phyloP scores from a whole-genome alignment of 1,284 basidiomycete species.

The Laetiporus sulphureus region DNA sequence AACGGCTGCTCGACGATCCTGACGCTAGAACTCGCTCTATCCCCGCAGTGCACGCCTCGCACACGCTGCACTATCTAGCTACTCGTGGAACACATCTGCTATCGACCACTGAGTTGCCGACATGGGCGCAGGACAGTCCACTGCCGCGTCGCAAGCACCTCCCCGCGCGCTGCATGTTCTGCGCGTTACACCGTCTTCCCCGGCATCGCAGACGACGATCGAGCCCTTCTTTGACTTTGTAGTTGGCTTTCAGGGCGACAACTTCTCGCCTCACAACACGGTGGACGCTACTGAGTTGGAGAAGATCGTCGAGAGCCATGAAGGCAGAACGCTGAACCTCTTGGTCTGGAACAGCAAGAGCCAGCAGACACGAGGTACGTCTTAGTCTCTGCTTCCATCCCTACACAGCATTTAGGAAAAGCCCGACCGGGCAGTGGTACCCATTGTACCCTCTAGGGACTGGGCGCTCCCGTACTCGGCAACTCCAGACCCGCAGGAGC shows the following conservation, averaged over 20 bases:
- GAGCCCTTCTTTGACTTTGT: slow-evolving; percentile 98
- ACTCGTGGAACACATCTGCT: too few relatives aligned
- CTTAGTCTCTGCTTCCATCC: slow-evolving; percentile 2
- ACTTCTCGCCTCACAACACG: slow-evolving; percentile 44
- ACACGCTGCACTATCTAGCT: too few relatives aligned
- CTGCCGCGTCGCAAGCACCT: slow-evolving; percentile 47
- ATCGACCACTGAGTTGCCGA: too few relatives aligned
- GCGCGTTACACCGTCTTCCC: slow-evolving; percentile 82
- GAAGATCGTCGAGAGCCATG: slow-evolving; percentile 80
- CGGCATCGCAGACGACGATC: slow-evolving; percentile 78
- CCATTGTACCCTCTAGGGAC: slow-evolving; percentile 75
- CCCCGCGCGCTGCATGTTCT: slow-evolving; percentile 76
- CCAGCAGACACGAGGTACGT: slow-evolving; percentile 74
- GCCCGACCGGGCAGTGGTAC: slow-evolving; percentile 59
- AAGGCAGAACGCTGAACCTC: slow-evolving; percentile 73
- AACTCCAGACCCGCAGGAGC: slow-evolving; percentile 31
- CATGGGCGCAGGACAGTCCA: slow-evolving; percentile 76
- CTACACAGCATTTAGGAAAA: slow-evolving; percentile 2
- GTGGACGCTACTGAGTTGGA: slow-evolving; percentile 75
- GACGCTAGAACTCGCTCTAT: too few relatives aligned
- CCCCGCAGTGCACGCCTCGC: too few relatives aligned
- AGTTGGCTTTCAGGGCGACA: slow-evolving; percentile 78
- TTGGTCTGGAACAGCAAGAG: slow-evolving; percentile 91
- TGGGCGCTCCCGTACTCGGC: slow-evolving; percentile 57
- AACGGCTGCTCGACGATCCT: too few relatives aligned